Evolutionary conservation across 768 basidiomycete species (phyloP), one percentile per base, ranked within the genome.

Genomic region (Calocera viscosa): DNA sequence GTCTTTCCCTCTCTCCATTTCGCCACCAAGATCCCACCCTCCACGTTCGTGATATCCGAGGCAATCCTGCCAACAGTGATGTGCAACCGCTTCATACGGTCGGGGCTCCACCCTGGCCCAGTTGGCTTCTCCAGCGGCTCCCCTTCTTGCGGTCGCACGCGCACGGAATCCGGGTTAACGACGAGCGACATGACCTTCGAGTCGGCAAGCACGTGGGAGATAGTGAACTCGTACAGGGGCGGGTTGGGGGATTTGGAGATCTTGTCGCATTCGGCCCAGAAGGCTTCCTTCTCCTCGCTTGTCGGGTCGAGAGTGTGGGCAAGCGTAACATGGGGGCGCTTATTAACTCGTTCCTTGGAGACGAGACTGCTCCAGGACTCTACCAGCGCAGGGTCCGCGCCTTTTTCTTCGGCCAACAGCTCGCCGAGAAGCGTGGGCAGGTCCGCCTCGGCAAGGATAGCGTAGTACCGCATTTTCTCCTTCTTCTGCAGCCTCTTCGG

Each of bases 241-340:
- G 83, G 79, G 0, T 68, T 28, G 75, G 72, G 14, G 72, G 67
- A 34, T 81, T 73, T 26, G 90, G 74, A 5, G 66, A 72, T 32
- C 53, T 60, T 26, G 19, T 71, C 72, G 72, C 89, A 90, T 11
- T 75, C 74, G 17, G 81, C 79, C 86, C 86, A 88, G 10, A 86
- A 73, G 35, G 69, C 72, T 32, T 66, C 39, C 8, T 76, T 72
- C 30, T 71, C 72, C 69, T 77, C 76, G 1, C 34, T 73, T 0
- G 76, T 75, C 3, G 81, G 75, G n/a, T 75, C 67, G 24, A 85
- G 86, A 69, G 75, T 74, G 75, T 99, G 96, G 33, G 88, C 87
- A 68, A 98, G 78, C 1, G 95, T 98, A 66, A 96, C 80, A 76
- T 98, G 96, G 0, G 94, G 92, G 2, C 81, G 77, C 41, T 74